These are phyloP conservation scores for Chlamydomonas applanata DNA, from an alignment of 139 green algal genomes.

Conservation along the genomic window DNA sequence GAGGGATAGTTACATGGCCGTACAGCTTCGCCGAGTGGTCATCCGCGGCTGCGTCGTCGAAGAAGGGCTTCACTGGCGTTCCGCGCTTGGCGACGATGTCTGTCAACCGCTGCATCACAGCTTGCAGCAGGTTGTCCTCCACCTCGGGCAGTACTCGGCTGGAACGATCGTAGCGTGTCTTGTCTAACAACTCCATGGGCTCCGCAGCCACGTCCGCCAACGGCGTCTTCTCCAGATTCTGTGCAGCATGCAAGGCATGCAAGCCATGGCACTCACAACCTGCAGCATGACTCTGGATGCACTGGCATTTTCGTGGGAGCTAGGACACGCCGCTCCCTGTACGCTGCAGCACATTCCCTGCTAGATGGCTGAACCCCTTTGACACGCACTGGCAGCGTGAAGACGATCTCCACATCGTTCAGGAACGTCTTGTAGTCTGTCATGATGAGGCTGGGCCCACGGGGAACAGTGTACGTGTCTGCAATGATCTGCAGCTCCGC, in stretches of 20 bases:
- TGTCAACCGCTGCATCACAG: constrained; percentile 24
- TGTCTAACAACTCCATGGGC: constrained; percentile 66
- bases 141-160: constrained; percentile 42
- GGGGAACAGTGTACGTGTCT: constrained; percentile 49
- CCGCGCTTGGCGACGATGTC: constrained; percentile 34
- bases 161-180: constrained; percentile 57
- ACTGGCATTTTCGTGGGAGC: no score
- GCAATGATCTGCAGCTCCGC: constrained; percentile 53
- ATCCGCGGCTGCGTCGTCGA: constrained; percentile 69
- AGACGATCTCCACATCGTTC: constrained; percentile 65
- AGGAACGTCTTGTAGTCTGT: constrained; percentile 55
- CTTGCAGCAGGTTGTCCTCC: constrained; percentile 29
- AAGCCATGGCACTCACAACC: no score
- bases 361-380: no score
- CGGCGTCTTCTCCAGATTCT: constrained; percentile 64
- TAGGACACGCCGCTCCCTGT: no score
- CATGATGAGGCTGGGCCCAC: constrained; percentile 30
- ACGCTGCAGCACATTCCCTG: no score
- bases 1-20: constrained; percentile 67
- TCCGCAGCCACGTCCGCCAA: constrained; percentile 61
- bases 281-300: not conserved
- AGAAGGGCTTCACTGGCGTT: constrained; percentile 68
- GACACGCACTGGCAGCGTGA: constrained; percentile 52
- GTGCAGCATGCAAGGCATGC: not conserved
- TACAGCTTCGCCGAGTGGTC: constrained; percentile 66